These are phyloP conservation scores for Scheffersomyces stipitis DNA, from an alignment of 805 yeast species.

Conservation along the genomic window DNA sequence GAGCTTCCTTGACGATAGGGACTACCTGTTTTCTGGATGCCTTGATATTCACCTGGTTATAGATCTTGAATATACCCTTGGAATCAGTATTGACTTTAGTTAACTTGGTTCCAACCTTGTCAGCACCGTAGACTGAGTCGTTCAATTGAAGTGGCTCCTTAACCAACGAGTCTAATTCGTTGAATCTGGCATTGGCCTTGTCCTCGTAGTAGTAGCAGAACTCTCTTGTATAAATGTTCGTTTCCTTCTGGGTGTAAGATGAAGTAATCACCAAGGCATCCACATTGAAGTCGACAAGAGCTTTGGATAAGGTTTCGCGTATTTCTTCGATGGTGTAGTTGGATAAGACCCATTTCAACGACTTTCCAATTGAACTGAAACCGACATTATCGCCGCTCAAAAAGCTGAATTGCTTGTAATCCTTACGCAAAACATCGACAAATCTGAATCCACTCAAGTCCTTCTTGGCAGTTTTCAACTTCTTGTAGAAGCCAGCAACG, in stretches of 20 bases:
- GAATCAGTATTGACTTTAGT: slow-evolving; percentile 7
- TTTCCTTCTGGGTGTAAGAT: slow-evolving; percentile 36
- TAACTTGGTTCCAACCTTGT: slow-evolving; percentile 12
- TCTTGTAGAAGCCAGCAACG: slow-evolving; percentile 16
- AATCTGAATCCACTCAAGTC: slow-evolving; percentile 61
- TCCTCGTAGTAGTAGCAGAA: slow-evolving; percentile 27
- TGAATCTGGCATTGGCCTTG: slow-evolving; percentile 10
- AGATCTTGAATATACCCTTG: slow-evolving; percentile 20
- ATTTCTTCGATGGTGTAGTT: slow-evolving; percentile 24
- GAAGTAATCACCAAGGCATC: slow-evolving; percentile 37
- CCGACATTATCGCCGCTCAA: slow-evolving; percentile 52
- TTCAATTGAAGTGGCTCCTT: slow-evolving; percentile 22
- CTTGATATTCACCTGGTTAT: slow-evolving; percentile 48
- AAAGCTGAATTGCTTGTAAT: slow-evolving; percentile 70
- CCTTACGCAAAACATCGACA: slow-evolving; percentile 70
- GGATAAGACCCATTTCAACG: slow-evolving; percentile 52
- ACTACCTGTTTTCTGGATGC: slow-evolving; percentile 89
- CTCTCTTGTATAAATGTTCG: slow-evolving; percentile 33
- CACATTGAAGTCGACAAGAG: slow-evolving; percentile 15
- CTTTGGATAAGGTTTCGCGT: slow-evolving; percentile 15
- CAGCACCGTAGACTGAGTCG: slow-evolving; percentile 21
- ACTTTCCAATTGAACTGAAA: slow-evolving; percentile 70
- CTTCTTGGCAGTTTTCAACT: slow-evolving; percentile 51
- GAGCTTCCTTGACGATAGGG: slow-evolving; percentile 48
- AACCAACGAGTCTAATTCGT: slow-evolving; percentile 19